Evolutionary conservation across 768 basidiomycete species (phyloP).

Genomic region (Boletus vinaceobasis): DNA sequence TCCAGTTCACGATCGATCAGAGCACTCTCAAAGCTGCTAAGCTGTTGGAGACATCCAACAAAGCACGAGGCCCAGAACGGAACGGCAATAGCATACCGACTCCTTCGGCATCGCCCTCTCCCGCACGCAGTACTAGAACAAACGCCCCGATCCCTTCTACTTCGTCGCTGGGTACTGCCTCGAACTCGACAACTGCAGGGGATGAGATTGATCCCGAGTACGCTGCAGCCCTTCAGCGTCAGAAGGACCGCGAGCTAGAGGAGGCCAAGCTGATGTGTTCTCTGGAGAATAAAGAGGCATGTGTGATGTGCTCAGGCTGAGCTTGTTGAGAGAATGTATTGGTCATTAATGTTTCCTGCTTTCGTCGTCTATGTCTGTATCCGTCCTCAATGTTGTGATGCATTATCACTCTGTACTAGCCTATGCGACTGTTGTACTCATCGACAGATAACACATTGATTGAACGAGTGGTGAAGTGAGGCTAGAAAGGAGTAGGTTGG

Average conservation of each 20-base stretch:
- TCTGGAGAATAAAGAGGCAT: constrained; percentile 91
- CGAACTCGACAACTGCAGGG: constrained; percentile 24
- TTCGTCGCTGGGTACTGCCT: constrained; percentile 14
- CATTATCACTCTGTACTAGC: constrained; percentile 10
- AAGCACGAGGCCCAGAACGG: constrained; percentile 14
- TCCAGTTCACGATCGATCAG: constrained; percentile 96
- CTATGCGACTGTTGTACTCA: constrained; percentile 18
- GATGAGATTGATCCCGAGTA: constrained; percentile 62
- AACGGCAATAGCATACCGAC: constrained; percentile 17
- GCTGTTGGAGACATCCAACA: constrained; percentile 21
- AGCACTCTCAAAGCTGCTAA: constrained; percentile 61
- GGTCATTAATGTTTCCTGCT: neutral
- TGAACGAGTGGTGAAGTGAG: neutral
- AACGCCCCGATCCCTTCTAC: constrained; percentile 29
- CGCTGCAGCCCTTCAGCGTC: constrained; percentile 70
- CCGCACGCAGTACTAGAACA: constrained; percentile 28
- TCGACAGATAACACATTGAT: constrained; percentile 4
- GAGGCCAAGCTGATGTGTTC: constrained; percentile 81
- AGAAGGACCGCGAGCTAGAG: constrained; percentile 71
- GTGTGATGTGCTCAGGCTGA: constrained; percentile 87
- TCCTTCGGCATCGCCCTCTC: constrained; percentile 28
- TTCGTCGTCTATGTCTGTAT: constrained; percentile 5
- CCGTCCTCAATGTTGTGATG: neutral
- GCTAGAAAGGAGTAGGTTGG: neutral
- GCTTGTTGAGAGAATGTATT: neutral